Conservation (phyloP, 192 early-diverging fungal genomes). For the Backusella morwellensis region DNA sequence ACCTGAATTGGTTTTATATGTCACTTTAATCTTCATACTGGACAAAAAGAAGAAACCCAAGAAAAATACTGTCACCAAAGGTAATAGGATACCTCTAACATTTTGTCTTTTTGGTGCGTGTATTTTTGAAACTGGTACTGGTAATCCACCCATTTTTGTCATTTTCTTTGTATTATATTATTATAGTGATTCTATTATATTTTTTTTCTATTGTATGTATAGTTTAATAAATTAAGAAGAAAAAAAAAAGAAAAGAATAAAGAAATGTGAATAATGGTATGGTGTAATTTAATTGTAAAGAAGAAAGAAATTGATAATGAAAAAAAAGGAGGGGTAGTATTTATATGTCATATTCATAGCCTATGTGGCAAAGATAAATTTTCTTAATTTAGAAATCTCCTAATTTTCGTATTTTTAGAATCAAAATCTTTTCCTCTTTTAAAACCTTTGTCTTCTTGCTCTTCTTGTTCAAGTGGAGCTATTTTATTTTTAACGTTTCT, state of each 20-base stretch:
- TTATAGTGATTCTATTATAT: neutral
- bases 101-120: neutral
- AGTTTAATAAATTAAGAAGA: neutral
- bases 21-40: neutral
- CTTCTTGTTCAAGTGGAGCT: neutral
- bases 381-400: neutral
- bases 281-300: neutral
- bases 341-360: neutral
- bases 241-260: neutral
- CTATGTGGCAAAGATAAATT: neutral
- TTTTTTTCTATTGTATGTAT: neutral
- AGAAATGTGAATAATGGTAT: neutral
- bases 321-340: neutral
- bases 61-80: neutral
- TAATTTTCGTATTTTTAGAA: neutral
- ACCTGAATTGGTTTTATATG: neutral
- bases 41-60: slow-evolving; percentile 9
- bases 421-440: neutral
- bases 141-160: neutral
- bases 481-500: neutral
- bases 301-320: neutral
- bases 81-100: neutral
- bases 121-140: neutral
- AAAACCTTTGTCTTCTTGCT: neutral
- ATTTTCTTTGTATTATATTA: neutral